A percentile compares a stretch with the other conserved stretches of the same genome.
Evolutionary conservation across 176 grass and related monocot species (phyloP).

Genomic region (Thinopyrum elongatum): DNA sequence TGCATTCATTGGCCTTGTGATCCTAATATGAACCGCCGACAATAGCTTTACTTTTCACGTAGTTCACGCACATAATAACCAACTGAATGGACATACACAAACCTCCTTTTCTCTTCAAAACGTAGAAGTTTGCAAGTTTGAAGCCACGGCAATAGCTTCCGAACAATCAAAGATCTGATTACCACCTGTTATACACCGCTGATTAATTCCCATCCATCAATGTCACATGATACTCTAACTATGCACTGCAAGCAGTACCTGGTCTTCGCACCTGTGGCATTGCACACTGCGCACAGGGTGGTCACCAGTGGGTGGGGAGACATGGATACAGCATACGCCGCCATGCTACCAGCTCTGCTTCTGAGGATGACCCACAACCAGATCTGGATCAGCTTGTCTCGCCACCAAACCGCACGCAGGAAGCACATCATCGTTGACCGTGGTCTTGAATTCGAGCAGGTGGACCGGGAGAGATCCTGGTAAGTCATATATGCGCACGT

Average conservation of each 20-base stretch:
- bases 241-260: conserved; percentile 48
- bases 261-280: conserved; percentile 52
- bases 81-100: neutral
- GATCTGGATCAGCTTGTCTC: conserved; percentile 79
- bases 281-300: conserved; percentile 44
- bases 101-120: neutral
- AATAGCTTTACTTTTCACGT: neutral
- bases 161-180: neutral
- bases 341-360: conserved; percentile 44
- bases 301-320: conserved; percentile 40
- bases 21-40: neutral
- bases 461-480: conserved; percentile 84
- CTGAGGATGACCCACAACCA: conserved; percentile 76
- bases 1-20: neutral
- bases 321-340: conserved; percentile 24
- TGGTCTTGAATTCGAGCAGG: conserved; percentile 82
- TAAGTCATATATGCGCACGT: conserved; percentile 8
- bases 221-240: neutral
- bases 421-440: conserved; percentile 79
- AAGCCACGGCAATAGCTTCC: neutral
- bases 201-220: neutral
- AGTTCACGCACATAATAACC: neutral
- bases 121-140: neutral
- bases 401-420: conserved; percentile 72
- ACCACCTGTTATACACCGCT: neutral